Conservation (phyloP, 805 yeast species). For the Nakazawaea wyomingensis region DNA sequence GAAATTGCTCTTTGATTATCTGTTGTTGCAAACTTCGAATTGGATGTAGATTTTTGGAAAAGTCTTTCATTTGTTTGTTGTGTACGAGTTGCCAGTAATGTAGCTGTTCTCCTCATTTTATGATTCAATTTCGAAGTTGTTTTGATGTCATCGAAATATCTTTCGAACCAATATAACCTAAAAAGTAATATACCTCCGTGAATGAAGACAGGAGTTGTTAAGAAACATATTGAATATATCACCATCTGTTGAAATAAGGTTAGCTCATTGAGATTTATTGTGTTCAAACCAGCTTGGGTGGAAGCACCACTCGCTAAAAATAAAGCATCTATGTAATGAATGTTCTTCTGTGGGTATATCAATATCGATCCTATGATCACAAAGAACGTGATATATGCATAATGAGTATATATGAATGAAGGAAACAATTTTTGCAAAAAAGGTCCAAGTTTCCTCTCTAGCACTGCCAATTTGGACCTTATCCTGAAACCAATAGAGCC, state of each 20-base stretch:
- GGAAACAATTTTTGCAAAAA: constrained; percentile 38
- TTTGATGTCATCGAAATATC: constrained; percentile 78
- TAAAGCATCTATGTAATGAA: constrained; percentile 70
- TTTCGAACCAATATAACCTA: constrained; percentile 85
- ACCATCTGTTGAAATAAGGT: constrained; percentile 75
- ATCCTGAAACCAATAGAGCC: constrained; percentile 25
- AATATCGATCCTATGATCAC: constrained; percentile 66
- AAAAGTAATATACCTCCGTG: constrained; percentile 74
- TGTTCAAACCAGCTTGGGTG: constrained; percentile 91
- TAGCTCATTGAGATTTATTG: constrained; percentile 62
- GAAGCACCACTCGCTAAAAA: constrained; percentile 72
- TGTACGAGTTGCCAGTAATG: constrained; percentile 46
- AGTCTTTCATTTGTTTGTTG: constrained; percentile 3
- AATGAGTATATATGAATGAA: constrained; percentile 61
- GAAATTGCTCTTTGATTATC: neutral
- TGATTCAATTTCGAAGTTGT: constrained; percentile 72
- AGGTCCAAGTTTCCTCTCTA: constrained; percentile 36
- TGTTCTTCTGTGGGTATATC: constrained; percentile 67
- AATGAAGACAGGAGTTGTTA: constrained; percentile 85
- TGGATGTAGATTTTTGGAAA: neutral
- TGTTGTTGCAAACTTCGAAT: neutral
- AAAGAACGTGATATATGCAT: constrained; percentile 59
- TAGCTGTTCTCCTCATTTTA: constrained; percentile 76
- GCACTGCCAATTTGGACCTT: constrained; percentile 30
- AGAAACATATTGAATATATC: constrained; percentile 53